phyloP scores from a whole-genome alignment of 2,329 filamentous ascomycete genomes.

The Aureobasidium namibiae region DNA sequence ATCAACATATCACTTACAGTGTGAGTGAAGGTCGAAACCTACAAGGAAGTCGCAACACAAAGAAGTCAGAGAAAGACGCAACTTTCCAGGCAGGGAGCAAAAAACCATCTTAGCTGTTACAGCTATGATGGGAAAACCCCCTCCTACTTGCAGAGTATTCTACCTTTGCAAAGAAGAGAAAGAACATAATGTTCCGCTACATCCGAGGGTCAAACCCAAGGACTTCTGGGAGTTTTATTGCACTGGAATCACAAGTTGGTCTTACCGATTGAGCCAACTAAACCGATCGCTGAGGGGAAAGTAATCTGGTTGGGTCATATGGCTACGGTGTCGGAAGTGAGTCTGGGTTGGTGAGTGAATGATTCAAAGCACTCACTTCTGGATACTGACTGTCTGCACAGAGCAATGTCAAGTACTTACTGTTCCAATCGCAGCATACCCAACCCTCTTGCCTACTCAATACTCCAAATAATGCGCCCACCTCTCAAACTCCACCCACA shows the following conservation, averaged over 20 bases:
- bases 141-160: neutral
- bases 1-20: no score
- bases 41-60: no score
- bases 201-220: neutral
- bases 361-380: no score
- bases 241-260: neutral
- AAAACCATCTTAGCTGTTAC: neutral
- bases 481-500: conserved; percentile 1
- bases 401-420: neutral
- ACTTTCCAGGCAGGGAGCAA: no score
- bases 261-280: neutral
- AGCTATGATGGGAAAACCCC: neutral
- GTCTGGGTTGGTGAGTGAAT: no score
- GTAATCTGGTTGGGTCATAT: no score
- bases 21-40: no score
- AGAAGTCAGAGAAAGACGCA: no score
- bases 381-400: no score
- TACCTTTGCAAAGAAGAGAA: neutral
- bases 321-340: no score
- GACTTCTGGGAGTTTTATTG: neutral
- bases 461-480: neutral
- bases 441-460: neutral
- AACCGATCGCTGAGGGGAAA: neutral
- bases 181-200: neutral
- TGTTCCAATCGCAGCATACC: neutral